These are phyloP conservation scores for Yarrowia deformans DNA, from an alignment of 805 yeast genomes.

Conservation along the genomic window DNA sequence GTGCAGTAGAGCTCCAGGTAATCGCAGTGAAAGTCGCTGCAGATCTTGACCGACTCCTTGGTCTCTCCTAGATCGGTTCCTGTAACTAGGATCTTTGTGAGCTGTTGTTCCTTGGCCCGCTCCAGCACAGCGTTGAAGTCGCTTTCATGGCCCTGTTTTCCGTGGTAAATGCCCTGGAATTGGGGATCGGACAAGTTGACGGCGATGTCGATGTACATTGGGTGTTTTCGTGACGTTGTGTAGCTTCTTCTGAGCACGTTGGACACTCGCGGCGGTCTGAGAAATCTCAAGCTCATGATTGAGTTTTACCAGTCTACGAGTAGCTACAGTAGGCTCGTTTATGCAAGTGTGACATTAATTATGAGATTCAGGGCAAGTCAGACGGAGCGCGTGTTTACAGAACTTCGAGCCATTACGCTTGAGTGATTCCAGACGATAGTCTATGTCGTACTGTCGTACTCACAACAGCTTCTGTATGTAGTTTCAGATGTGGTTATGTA, in stretches of 20 bases:
- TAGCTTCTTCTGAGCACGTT: slow-evolving; percentile 8
- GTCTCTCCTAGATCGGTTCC: slow-evolving; percentile 82
- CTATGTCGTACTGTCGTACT: no score
- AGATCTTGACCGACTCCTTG: slow-evolving; percentile 63
- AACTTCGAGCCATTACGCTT: no score
- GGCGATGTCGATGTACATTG: slow-evolving; percentile 55
- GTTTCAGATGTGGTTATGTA: not conserved
- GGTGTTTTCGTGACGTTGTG: slow-evolving; percentile 24
- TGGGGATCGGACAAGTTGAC: slow-evolving; percentile 88
- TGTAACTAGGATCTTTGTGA: slow-evolving; percentile 75
- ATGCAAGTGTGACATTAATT: not conserved
- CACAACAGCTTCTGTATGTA: no score
- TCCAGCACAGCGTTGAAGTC: slow-evolving; percentile 71
- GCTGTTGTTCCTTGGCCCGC: slow-evolving; percentile 72
- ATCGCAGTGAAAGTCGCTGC: slow-evolving; percentile 51
- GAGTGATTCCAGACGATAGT: no score
- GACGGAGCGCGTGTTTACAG: no score
- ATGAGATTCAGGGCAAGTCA: no score
- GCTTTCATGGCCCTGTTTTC: slow-evolving; percentile 66
- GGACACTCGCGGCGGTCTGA: slow-evolving; percentile 2
- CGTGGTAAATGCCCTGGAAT: slow-evolving; percentile 83
- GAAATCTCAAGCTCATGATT: slow-evolving; percentile 19
- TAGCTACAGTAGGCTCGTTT: not conserved
- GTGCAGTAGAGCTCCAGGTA: slow-evolving; percentile 62
- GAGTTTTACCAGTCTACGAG: not conserved